Evolutionary conservation across 2,329 filamentous ascomycete genomes (phyloP).

Genomic region (Dendryphion nanum): DNA sequence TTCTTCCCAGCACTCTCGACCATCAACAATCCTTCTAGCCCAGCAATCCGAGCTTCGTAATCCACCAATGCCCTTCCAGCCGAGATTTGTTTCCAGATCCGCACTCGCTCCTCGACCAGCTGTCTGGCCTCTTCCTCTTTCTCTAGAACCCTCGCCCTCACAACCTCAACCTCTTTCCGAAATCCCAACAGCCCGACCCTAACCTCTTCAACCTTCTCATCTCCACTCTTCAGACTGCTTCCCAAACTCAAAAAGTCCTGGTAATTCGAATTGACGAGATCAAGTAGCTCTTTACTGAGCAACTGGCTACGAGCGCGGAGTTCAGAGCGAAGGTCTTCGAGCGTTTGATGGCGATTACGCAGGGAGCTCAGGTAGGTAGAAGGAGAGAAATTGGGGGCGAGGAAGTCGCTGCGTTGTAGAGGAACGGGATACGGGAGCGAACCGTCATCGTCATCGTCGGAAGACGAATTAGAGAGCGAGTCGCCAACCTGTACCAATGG

Average conservation of each 20-base stretch:
- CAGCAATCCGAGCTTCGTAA: constrained; percentile 60
- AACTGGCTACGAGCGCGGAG: constrained; percentile 76
- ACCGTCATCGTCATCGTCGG: constrained; percentile 58
- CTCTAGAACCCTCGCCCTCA: constrained; percentile 64
- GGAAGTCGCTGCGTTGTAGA: constrained; percentile 79
- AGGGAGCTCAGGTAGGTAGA: constrained; percentile 79
- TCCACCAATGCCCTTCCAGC: constrained; percentile 63
- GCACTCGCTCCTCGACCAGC: constrained; percentile 69
- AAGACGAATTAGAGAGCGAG: constrained; percentile 49
- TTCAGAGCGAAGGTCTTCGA: constrained; percentile 87
- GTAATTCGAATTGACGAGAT: constrained; percentile 95
- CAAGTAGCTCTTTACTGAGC: constrained; percentile 82
- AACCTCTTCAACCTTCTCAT: constrained; percentile 88
- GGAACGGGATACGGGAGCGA: constrained; percentile 86
- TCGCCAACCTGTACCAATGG: constrained; percentile 7
- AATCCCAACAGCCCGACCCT: constrained; percentile 85
- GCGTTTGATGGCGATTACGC: constrained; percentile 86
- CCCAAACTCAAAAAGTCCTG: constrained; percentile 85
- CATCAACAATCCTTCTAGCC: constrained; percentile 63
- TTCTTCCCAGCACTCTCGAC: constrained; percentile 41
- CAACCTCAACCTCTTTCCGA: constrained; percentile 72
- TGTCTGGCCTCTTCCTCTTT: constrained; percentile 62
- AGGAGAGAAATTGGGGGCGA: constrained; percentile 72
- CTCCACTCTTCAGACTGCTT: constrained; percentile 76
- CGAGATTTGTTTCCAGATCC: constrained; percentile 64